Evolutionary conservation across 305 asterid species (phyloP).

Genomic region (Galium porrigens): DNA sequence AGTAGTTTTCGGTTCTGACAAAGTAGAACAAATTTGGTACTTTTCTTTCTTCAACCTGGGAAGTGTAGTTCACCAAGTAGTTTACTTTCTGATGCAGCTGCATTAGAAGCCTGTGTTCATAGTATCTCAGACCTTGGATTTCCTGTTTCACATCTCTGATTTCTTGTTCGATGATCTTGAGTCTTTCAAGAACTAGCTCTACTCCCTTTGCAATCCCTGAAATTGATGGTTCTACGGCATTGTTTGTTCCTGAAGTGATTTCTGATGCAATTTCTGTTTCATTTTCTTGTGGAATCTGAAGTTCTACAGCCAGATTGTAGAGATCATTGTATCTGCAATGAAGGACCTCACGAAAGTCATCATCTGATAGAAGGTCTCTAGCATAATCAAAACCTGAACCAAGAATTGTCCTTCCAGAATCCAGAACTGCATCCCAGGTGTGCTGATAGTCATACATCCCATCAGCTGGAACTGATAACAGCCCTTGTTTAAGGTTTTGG

Average conservation of each 20-base stretch:
- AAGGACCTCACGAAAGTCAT: constrained; percentile 78
- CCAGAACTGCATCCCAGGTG: constrained; percentile 50
- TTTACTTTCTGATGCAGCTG: constrained; percentile 60
- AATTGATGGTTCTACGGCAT: constrained; percentile 52
- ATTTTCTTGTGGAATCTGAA: constrained; percentile 51
- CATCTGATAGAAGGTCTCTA: constrained; percentile 69
- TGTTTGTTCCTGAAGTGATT: constrained; percentile 30
- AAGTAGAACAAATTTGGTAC: constrained; percentile 77
- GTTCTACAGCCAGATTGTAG: constrained; percentile 70
- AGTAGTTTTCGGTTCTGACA: constrained; percentile 55
- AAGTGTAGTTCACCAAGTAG: constrained; percentile 58
- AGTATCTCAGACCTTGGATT: constrained; percentile 72
- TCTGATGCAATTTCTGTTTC: constrained; percentile 21
- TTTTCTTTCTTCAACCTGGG: constrained; percentile 63
- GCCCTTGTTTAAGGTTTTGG: constrained; percentile 49
- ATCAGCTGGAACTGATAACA: constrained; percentile 76
- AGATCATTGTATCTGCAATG: constrained; percentile 64
- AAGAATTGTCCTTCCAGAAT: constrained; percentile 41
- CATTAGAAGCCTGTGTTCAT: constrained; percentile 57
- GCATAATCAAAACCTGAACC: constrained; percentile 60
- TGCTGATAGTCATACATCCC: constrained; percentile 78
- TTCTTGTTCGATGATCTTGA: constrained; percentile 78
- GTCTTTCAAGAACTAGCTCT: constrained; percentile 57
- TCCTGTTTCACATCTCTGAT: constrained; percentile 73
- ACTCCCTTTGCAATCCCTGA: constrained; percentile 80